Evolutionary conservation across 805 yeast species (phyloP).

Genomic region (Candida coleopterorum): DNA sequence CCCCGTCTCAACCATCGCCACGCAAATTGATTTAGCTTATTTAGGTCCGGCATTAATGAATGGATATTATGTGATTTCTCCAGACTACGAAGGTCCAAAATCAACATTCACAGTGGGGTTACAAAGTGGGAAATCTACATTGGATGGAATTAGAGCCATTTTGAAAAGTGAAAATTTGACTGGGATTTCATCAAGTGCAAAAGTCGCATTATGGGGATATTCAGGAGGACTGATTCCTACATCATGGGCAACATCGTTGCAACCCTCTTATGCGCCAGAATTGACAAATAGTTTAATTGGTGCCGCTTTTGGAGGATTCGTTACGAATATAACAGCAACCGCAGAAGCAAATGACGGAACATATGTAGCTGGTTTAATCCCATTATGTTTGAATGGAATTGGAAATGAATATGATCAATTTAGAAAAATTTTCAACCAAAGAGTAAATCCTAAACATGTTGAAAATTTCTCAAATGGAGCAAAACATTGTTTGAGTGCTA

Average conservation of each 20-base stretch:
- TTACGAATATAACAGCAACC: slow-evolving; percentile 28
- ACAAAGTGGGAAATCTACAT: slow-evolving; percentile 25
- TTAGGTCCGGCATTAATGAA: slow-evolving; percentile 17
- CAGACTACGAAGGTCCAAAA: slow-evolving; percentile 33
- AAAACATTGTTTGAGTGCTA: slow-evolving; percentile 7
- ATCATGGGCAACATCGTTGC: slow-evolving; percentile 35
- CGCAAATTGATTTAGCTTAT: slow-evolving; percentile 15
- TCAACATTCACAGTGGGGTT: slow-evolving; percentile 29
- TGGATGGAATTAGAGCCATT: slow-evolving; percentile 28
- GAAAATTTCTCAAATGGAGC: slow-evolving; percentile 5
- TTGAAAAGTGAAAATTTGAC: slow-evolving; percentile 15
- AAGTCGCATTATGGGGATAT: slow-evolving; percentile 29
- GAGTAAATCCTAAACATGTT: not conserved
- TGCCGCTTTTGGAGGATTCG: slow-evolving; percentile 33
- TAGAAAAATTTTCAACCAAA: not conserved
- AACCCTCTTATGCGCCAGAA: slow-evolving; percentile 35
- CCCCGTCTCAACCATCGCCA: slow-evolving; percentile 8
- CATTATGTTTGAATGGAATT: slow-evolving; percentile 27
- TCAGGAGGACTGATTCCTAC: slow-evolving; percentile 37
- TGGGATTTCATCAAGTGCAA: slow-evolving; percentile 16
- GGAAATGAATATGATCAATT: slow-evolving; percentile 25
- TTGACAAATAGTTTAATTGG: slow-evolving; percentile 20
- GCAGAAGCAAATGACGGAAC: slow-evolving; percentile 21
- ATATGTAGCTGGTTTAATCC: slow-evolving; percentile 25
- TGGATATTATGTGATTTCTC: slow-evolving; percentile 31